Conservation (phyloP, 331 rosid genomes). For the Quercus lobata region DNA sequence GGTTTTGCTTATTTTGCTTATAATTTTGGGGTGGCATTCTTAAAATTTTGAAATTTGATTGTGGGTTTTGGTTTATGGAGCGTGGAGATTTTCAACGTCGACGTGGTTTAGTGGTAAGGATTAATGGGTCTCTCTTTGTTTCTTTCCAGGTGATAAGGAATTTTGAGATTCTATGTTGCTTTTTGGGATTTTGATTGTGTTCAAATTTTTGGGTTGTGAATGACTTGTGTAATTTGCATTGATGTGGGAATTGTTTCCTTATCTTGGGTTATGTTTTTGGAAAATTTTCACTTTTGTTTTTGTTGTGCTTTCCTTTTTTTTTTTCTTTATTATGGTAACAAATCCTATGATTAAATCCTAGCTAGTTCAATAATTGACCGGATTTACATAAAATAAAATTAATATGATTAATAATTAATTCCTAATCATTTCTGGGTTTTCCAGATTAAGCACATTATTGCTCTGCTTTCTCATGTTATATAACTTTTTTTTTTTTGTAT, state of each 20-base stretch:
- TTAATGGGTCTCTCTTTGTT: not conserved
- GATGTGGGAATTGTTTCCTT: not conserved
- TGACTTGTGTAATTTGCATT: not conserved
- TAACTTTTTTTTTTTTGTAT: not conserved
- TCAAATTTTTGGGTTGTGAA: not conserved
- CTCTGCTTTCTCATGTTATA: not conserved
- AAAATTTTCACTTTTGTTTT: not conserved
- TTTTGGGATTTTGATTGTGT: not conserved
- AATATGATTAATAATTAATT: not conserved
- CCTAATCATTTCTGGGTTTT: not conserved
- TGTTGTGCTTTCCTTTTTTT: not conserved
- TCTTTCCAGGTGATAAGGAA: not conserved
- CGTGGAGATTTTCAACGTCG: slow-evolving; percentile 33
- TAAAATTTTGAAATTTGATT: not conserved
- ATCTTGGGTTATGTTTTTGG: not conserved
- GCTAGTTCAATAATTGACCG: not conserved
- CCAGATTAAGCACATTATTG: not conserved
- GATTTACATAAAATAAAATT: not conserved
- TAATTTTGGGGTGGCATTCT: not conserved
- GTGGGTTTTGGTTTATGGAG: slow-evolving; percentile 41
- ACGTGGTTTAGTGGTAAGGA: slow-evolving; percentile 50
- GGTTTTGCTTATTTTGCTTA: slow-evolving; percentile 9
- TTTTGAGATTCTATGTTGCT: not conserved
- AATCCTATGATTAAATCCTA: not conserved
- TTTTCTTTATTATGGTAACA: not conserved